Percentiles rank a stretch among this genome's conserved stretches.
Conservation (phyloP, 2,329 filamentous ascomycete species). For the Leptoxyphium fumago region DNA sequence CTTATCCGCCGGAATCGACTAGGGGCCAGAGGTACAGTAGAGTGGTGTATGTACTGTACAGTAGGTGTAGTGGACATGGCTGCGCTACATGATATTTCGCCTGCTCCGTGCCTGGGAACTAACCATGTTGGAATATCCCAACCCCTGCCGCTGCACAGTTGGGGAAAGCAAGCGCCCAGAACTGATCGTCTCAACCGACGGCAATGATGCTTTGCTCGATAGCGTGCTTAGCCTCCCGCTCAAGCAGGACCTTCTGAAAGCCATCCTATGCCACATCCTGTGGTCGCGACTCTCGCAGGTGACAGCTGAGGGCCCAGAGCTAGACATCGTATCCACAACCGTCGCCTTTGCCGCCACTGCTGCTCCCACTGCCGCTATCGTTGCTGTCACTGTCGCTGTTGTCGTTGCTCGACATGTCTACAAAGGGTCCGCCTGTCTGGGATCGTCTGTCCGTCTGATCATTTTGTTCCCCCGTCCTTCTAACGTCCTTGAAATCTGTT, state of each 20-base stretch:
- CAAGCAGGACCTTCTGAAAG: neutral
- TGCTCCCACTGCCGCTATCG: too few species aligned
- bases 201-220: neutral
- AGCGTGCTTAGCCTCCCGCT: neutral
- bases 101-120: neutral
- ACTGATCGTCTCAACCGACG: neutral
- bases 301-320: neutral
- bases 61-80: neutral
- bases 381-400: too few species aligned
- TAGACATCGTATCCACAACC: neutral
- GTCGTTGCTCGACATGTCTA: neutral
- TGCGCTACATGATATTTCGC: neutral
- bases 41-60: too few species aligned
- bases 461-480: too few species aligned
- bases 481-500: too few species aligned
- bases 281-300: neutral
- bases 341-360: neutral
- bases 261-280: neutral
- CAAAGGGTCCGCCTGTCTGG: neutral
- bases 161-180: neutral
- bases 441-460: too few species aligned
- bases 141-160: neutral
- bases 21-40: too few species aligned
- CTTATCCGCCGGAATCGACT: neutral
- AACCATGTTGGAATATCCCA: neutral